Evolutionary conservation across 768 basidiomycete species (phyloP).

Genomic region (Termitomyces sp.): DNA sequence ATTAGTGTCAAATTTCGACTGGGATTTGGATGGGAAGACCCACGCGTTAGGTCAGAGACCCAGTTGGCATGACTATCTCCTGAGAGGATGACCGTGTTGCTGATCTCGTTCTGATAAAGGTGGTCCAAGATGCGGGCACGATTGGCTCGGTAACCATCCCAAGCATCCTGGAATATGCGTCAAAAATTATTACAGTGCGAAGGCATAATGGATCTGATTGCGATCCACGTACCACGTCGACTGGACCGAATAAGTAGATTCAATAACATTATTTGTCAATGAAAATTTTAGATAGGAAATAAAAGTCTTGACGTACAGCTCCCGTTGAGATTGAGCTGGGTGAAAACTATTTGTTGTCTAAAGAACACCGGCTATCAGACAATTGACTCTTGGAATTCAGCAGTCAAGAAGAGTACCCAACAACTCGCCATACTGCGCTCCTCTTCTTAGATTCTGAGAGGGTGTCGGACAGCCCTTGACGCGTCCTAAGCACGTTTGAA

Average conservation of each 20-base stretch:
- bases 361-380: not conserved
- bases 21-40: constrained; percentile 13
- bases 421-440: not conserved
- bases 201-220: not conserved
- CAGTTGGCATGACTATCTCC: constrained; percentile 60
- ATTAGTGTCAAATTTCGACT: not conserved
- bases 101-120: constrained; percentile 43
- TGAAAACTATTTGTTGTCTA: not conserved
- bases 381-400: not conserved
- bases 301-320: not conserved
- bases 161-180: not conserved
- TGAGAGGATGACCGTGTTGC: constrained; percentile 51
- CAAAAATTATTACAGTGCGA: not conserved
- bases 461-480: not conserved
- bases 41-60: constrained; percentile 52
- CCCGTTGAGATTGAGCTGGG: not conserved
- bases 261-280: not conserved
- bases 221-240: not conserved
- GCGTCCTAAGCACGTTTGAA: not conserved
- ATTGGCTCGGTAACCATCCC: constrained; percentile 46
- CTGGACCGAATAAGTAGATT: not conserved
- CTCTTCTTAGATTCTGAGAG: not conserved
- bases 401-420: not conserved
- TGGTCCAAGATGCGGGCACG: constrained; percentile 45
- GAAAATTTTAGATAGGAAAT: not conserved